Evolutionary conservation across 1,139 yeast genomes (phyloP).

Genomic region (Suhomyces anneliseae): DNA sequence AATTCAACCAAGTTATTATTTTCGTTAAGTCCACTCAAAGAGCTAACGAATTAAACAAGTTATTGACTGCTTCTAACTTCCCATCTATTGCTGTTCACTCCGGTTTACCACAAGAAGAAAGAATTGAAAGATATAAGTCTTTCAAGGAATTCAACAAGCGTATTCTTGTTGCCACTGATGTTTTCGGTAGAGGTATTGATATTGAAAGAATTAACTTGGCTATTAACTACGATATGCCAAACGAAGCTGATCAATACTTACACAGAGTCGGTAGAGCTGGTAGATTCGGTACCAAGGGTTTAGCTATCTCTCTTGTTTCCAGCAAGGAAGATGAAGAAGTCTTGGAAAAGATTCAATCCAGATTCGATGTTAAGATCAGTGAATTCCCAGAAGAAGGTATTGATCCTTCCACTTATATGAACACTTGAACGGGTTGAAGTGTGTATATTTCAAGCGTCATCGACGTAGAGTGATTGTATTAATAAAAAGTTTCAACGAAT

Average conservation of each 20-base stretch:
- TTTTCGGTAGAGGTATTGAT: conserved; percentile 99
- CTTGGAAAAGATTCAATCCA: conserved; percentile 88
- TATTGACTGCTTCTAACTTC: conserved; percentile 90
- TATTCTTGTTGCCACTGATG: conserved; percentile 97
- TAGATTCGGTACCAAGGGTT: conserved; percentile 99
- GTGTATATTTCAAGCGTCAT: conserved; percentile 3
- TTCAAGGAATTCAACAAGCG: conserved; percentile 98
- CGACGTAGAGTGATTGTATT: conserved; percentile 6
- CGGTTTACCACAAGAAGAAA: conserved; percentile 95
- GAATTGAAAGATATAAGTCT: conserved; percentile 93
- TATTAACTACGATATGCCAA: conserved; percentile 89
- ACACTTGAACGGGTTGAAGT: conserved; percentile 53
- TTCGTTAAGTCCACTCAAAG: conserved; percentile 91
- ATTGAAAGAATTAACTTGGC: conserved; percentile 98
- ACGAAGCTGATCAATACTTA: conserved; percentile 94
- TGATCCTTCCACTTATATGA: conserved; percentile 97
- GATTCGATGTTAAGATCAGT: conserved; percentile 93
- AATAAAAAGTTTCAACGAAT: conserved; percentile 4
- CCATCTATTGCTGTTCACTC: conserved; percentile 98
- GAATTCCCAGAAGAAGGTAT: conserved; percentile 98
- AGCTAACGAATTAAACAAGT: conserved; percentile 87
- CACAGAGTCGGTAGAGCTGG: conserved; percentile 99
- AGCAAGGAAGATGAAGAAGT: conserved; percentile 87
- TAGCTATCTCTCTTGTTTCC: conserved; percentile 88
- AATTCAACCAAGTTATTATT: conserved; percentile 96